Conservation (phyloP, 352 stramenopile genomes). For the Thalassiosira livingstoniorum region DNA sequence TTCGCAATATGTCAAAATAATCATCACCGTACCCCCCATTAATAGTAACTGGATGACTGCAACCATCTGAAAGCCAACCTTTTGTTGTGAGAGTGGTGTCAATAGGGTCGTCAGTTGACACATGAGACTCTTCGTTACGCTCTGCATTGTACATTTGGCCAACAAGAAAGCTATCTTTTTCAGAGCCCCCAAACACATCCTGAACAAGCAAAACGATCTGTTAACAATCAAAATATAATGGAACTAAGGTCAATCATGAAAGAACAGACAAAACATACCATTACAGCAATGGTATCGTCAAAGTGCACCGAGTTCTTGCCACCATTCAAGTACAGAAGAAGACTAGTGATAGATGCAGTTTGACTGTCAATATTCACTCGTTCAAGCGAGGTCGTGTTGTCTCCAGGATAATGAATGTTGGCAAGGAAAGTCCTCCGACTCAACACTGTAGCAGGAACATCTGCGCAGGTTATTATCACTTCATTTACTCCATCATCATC, state of each 20-base stretch:
- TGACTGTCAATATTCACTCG: constrained; percentile 43
- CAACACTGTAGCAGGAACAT: constrained; percentile 32
- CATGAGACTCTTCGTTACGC: constrained; percentile 28
- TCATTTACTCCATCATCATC: constrained; percentile 25
- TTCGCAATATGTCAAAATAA: constrained; percentile 59
- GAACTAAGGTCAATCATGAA: too few relatives aligned
- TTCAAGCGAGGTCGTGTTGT: constrained; percentile 31
- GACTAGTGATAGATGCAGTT: constrained; percentile 27
- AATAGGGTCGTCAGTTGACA: constrained; percentile 42
- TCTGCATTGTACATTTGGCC: constrained; percentile 51
- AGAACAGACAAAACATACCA: too few relatives aligned
- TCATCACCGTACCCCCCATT: constrained; percentile 53
- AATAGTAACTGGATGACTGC: constrained; percentile 42
- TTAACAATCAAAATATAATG: too few relatives aligned
- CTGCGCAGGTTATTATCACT: constrained; percentile 28
- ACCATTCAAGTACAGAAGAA: constrained; percentile 43
- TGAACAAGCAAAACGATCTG: too few relatives aligned
- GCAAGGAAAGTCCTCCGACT: constrained; percentile 39
- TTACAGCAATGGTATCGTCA: constrained; percentile 50
- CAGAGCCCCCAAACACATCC: constrained; percentile 45
- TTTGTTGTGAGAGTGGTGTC: constrained; percentile 58
- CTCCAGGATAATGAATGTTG: constrained; percentile 39
- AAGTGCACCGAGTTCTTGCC: constrained; percentile 49
- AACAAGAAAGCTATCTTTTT: constrained; percentile 43
- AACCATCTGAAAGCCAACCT: constrained; percentile 58